phyloP scores from a whole-genome alignment of 2,329 filamentous ascomycete species.

The Hymenoscyphus infarciens region DNA sequence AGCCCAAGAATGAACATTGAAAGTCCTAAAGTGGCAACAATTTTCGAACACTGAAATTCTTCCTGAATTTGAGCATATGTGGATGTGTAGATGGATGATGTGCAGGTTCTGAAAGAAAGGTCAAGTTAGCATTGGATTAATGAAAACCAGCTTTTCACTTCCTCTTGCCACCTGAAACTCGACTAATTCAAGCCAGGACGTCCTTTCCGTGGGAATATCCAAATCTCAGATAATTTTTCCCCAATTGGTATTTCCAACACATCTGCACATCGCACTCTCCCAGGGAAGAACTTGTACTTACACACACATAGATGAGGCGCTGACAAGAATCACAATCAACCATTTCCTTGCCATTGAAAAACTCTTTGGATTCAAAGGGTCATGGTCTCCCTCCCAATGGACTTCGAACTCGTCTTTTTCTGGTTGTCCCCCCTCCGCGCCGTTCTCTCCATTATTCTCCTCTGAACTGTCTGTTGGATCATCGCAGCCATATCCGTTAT shows the following conservation, averaged over 20 bases:
- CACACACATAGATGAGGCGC: conserved; percentile 75
- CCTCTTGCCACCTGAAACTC: background rate
- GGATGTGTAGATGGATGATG: conserved; percentile 83
- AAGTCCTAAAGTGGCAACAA: conserved; percentile 75
- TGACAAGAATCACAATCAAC: conserved; percentile 73
- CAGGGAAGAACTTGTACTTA: conserved; percentile 47
- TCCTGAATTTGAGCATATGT: conserved; percentile 74
- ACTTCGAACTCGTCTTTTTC: conserved; percentile 60
- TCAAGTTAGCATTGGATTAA: background rate
- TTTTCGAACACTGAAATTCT: conserved; percentile 68
- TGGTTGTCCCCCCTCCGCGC: conserved; percentile 17
- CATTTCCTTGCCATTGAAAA: conserved; percentile 68
- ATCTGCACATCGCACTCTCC: background rate
- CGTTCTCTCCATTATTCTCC: conserved; percentile 17
- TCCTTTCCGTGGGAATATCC: background rate
- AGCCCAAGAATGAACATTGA: conserved; percentile 80
- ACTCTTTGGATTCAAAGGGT: conserved; percentile 71
- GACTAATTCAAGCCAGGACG: no score
- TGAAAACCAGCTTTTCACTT: background rate
- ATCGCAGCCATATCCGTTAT: conserved; percentile 37
- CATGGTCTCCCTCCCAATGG: conserved; percentile 68
- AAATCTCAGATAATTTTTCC: background rate
- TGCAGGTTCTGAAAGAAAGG: conserved; percentile 59
- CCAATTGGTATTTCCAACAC: background rate
- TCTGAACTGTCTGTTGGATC: conserved; percentile 18